Evolutionary conservation across 2,329 filamentous ascomycete genomes (phyloP).

Genomic region (Cercospora sp.): DNA sequence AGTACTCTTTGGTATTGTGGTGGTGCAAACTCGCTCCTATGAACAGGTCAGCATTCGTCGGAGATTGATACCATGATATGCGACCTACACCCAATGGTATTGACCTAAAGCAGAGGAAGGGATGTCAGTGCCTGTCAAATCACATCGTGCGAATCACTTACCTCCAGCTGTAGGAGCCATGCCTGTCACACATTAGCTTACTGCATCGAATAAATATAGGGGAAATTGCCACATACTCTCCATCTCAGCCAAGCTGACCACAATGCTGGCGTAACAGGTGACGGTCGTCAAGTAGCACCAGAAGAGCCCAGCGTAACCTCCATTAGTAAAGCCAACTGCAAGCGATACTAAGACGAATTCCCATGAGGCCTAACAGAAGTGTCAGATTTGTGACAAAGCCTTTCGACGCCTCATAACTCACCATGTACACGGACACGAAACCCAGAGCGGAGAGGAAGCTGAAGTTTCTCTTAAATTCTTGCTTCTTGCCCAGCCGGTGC

Average conservation of each 20-base stretch:
- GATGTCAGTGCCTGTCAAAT: neutral
- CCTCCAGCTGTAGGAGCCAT: constrained; percentile 37
- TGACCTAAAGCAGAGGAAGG: constrained; percentile 36
- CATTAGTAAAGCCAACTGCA: constrained; percentile 36
- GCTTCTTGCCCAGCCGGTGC: constrained; percentile 36
- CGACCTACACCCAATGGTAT: constrained; percentile 35
- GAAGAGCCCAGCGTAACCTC: constrained; percentile 38
- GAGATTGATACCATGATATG: neutral
- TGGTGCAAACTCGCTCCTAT: constrained; percentile 37
- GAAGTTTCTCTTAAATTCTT: constrained; percentile 37
- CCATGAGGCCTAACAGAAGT: constrained; percentile 21
- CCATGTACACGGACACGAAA: constrained; percentile 39
- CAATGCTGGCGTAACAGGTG: constrained; percentile 34
- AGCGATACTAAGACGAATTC: constrained; percentile 38
- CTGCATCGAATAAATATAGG: no score
- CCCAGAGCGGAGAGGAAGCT: constrained; percentile 33
- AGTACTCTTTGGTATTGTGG: constrained; percentile 36
- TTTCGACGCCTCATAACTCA: constrained; percentile 8
- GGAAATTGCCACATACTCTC: constrained; percentile 29
- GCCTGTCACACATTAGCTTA: neutral
- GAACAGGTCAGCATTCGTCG: neutral
- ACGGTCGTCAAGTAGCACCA: constrained; percentile 39
- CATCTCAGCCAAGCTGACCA: constrained; percentile 38
- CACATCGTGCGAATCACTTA: neutral
- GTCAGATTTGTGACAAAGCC: constrained; percentile 27